Evolutionary conservation across 192 early-diverging fungal genomes (phyloP), one percentile per base, ranked within the genome.

Genomic region (Gryganskiella cystojenkinii): DNA sequence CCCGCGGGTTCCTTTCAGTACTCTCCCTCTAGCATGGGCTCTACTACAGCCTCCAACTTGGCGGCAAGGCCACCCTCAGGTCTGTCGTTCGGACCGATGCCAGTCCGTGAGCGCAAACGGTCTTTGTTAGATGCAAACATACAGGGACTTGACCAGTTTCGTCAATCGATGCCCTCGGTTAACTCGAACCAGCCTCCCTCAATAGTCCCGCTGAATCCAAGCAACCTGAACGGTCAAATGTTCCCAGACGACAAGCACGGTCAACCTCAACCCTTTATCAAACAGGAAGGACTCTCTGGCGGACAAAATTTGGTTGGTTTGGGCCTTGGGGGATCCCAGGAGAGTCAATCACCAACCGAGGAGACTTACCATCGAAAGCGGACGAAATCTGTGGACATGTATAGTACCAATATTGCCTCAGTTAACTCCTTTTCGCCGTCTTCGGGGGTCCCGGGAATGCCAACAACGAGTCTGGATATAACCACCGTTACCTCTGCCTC

Each of bases 321-420:
- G 1, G 74, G 74, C 40, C 66, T 78, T 7, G 66, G 66, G 11
- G 67, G 49, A 19, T 53, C 66, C 14, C 11, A 20, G 14, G 1
- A 30, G 3, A 34, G 40, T 20, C 60, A 64, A 1, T 53, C 49
- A 20, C 47, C 40, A 25, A 34, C 67, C 0, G 74, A 78, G 19
- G 74, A 78, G 43, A 47, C 61, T 2, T 78, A 78, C 31, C 74
- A 78, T 31, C 74, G 74, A 22, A 78, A 78, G 56, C 56, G 74
- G 22, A 78, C 74, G 43, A 78, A 78, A 34, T 78, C 74, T 8
- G 74, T 78, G 19, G 74, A 78, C 52, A 78, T 69, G 74, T 78
- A 78, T 33, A 78, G 66, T 27, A 78, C 46, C 44, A 58, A 64
- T 31, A 53, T 78, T 47, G 61, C 55, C 19, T 35, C 54, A 1